phyloP scores from a whole-genome alignment of 352 stramenopile genomes.

The Phytophthora macrochlamydospora region DNA sequence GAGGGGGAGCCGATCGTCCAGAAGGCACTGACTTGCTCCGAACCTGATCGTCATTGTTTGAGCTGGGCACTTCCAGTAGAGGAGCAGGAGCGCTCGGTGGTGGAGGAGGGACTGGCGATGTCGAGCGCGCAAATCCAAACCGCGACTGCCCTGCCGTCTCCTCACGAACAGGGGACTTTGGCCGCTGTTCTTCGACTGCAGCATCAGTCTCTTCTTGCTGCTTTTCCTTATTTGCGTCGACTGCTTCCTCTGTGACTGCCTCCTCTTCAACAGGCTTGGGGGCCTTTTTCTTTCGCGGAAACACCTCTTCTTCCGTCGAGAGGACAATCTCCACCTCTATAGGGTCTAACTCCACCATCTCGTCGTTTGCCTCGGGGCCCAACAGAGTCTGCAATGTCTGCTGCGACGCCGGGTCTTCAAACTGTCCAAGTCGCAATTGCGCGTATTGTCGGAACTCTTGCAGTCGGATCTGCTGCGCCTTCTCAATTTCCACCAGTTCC shows the following conservation, averaged over 20 bases:
- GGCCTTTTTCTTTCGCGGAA: slow-evolving; percentile 45
- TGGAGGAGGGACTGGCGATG: slow-evolving; percentile 14
- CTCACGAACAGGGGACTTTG: neutral
- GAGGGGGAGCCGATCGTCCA: slow-evolving; percentile 26
- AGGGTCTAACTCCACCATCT: slow-evolving; percentile 55
- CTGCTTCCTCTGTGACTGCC: slow-evolving; percentile 2
- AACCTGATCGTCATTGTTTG: slow-evolving; percentile 9
- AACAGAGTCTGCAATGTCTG: slow-evolving; percentile 47
- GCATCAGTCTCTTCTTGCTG: slow-evolving; percentile 6
- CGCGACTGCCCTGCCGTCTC: slow-evolving; percentile 38
- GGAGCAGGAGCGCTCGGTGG: slow-evolving; percentile 8
- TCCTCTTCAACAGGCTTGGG: slow-evolving; percentile 18
- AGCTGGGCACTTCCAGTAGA: neutral
- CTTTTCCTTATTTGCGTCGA: slow-evolving; percentile 4
- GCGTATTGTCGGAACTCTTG: slow-evolving; percentile 70
- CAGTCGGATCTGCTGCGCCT: slow-evolving; percentile 50
- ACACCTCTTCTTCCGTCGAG: slow-evolving; percentile 60
- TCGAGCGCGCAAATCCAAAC: slow-evolving; percentile 61
- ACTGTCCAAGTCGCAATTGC: slow-evolving; percentile 50
- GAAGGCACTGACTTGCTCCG: slow-evolving; percentile 22
- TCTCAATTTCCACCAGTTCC: slow-evolving; percentile 68
- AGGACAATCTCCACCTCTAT: slow-evolving; percentile 61
- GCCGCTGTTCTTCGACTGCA: slow-evolving; percentile 19
- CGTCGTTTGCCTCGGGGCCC: slow-evolving; percentile 42
- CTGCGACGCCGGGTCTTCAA: slow-evolving; percentile 47